These are phyloP conservation scores for Anastatica hierochuntica DNA, from an alignment of 345 rosid genomes.

Conservation along the genomic window DNA sequence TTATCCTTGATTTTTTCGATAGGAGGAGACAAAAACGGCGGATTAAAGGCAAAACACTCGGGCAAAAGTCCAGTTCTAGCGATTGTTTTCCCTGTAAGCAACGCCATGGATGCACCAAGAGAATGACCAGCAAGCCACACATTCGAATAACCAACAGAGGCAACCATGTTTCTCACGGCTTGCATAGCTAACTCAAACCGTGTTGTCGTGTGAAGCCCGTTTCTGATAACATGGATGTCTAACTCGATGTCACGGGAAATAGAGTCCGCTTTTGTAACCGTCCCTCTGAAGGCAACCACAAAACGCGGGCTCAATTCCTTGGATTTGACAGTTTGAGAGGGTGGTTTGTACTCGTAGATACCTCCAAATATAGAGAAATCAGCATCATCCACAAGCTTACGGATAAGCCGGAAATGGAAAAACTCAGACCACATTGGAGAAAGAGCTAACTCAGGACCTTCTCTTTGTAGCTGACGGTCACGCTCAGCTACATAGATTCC, in stretches of 20 bases:
- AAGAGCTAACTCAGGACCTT: conserved; percentile 40
- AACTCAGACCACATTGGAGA: conserved; percentile 87
- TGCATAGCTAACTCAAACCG: conserved; percentile 75
- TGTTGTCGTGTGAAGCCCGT: conserved; percentile 59
- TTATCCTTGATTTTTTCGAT: conserved; percentile 57
- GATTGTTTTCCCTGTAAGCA: conserved; percentile 68
- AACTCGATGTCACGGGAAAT: conserved; percentile 56
- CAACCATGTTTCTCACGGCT: conserved; percentile 60
- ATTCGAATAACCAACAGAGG: conserved; percentile 48
- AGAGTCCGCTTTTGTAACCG: conserved; percentile 57
- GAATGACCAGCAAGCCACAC: conserved; percentile 95
- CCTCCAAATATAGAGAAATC: conserved; percentile 81
- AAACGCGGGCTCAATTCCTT: conserved; percentile 39
- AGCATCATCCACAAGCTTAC: conserved; percentile 51
- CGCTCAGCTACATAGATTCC: conserved; percentile 71
- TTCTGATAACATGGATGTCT: conserved; percentile 50
- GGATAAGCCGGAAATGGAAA: conserved; percentile 50
- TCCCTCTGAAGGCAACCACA: conserved; percentile 77
- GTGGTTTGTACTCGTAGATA: conserved; percentile 53
- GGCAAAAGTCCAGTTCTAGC: conserved; percentile 49
- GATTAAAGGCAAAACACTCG: conserved; percentile 64
- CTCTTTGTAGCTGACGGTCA: conserved; percentile 75
- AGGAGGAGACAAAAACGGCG: conserved; percentile 75
- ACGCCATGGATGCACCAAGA: conserved; percentile 77
- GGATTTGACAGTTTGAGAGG: conserved; percentile 10